Base-by-base conservation (phyloP, 2,329 filamentous ascomycete genomes). In the Scytalidium sp. region DNA sequence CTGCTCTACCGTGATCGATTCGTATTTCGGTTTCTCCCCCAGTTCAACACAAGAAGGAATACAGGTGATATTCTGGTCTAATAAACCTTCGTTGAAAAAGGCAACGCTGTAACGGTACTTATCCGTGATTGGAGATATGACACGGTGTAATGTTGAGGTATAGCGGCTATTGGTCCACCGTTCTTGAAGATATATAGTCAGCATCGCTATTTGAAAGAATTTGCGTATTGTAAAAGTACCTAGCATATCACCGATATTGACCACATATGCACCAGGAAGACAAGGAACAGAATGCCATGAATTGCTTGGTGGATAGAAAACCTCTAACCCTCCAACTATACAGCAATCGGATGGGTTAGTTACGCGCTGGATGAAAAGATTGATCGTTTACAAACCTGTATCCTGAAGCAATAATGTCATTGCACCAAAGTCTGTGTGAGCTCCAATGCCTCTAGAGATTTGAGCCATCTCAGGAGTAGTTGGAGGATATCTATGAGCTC, bases 321-420 rank as follows among this genome's bases (percentile, higher is more conserved):
- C 76, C 52, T 81, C 67, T 2, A 80, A 67, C 0, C 75, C 77
- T 7, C 25, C 25, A 27, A 27, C 25, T 27, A 27, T 7, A 27
- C 7, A 13, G 13, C 7, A 7, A 27, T 7, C 7, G 7, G 7
- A 27, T 36, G 70, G 68, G 22, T 19, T 39, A 27, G 25, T 27
- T 7, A 7, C 13, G 7, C 25, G 13, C 13, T 27, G 7, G 25
- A 13, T 7, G 13, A 27, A 7, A 13, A 7, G 13, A 7, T 27
- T 27, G 25, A 7, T 70, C 58, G 25, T 7, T 7, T 7, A 27
- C 25, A 13, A 7, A 27, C 25, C 25, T 3, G 64, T 62, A 50
- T 75, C 74, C 53, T 79, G 76, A 13, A 78, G 67, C 19, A 80
- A 68, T 40, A 80, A 64, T 1, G 77, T 80, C 25, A 80, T 69